These are phyloP conservation scores for Phytomonas sp. DNA, from an alignment of 208 protist genomes.

Conservation along the genomic window DNA sequence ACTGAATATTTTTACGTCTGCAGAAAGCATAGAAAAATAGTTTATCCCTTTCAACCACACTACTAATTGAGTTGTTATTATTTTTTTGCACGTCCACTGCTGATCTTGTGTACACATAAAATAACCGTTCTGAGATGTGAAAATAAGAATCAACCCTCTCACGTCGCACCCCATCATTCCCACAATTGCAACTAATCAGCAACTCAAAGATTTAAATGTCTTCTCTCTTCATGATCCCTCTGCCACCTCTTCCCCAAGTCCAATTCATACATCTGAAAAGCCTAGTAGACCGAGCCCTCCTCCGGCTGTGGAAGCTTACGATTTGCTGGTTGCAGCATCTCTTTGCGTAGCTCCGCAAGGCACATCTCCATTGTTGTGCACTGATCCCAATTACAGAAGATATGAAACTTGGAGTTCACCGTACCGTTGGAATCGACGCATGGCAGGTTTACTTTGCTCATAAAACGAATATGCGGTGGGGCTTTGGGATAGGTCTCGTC, in stretches of 20 bases:
- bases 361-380: slow-evolving; percentile 82
- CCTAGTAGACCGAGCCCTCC: slow-evolving; percentile 61
- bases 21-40: not conserved
- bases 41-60: not conserved
- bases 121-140: not conserved
- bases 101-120: not conserved
- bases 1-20: not conserved
- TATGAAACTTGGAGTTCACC: slow-evolving; percentile 64
- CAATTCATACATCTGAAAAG: not conserved
- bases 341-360: slow-evolving; percentile 74
- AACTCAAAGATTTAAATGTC: not conserved
- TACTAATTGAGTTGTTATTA: not conserved
- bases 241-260: not conserved
- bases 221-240: no score
- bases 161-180: not conserved
- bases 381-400: slow-evolving; percentile 79
- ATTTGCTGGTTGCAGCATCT: slow-evolving; percentile 76
- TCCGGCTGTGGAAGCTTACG: slow-evolving; percentile 80
- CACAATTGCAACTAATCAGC: not conserved
- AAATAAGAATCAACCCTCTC: not conserved
- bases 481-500: slow-evolving; percentile 85
- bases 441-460: slow-evolving; percentile 79
- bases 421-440: slow-evolving; percentile 75
- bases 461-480: slow-evolving; percentile 76
- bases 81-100: not conserved